These are phyloP conservation scores for Corniculantispora saksenae DNA, from an alignment of 2,329 filamentous ascomycete species.

Conservation along the genomic window DNA sequence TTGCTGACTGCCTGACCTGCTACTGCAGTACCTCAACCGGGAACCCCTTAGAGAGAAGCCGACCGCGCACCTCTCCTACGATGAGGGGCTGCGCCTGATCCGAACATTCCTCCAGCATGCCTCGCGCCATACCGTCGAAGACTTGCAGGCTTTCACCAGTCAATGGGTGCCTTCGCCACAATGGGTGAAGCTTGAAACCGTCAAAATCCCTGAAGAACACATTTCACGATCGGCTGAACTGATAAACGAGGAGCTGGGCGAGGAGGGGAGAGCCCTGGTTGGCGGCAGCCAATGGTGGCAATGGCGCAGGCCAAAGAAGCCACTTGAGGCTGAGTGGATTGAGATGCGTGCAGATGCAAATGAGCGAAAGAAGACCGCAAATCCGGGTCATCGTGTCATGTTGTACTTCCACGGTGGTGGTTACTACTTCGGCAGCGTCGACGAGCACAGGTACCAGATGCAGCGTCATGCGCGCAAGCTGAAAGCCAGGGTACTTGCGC, in stretches of 20 bases:
- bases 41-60: conserved; percentile 75
- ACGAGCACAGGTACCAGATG: conserved; percentile 97
- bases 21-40: conserved; percentile 73
- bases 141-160: conserved; percentile 85
- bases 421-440: conserved; percentile 93
- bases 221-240: conserved; percentile 66
- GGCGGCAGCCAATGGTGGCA: conserved; percentile 89
- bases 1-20: not conserved
- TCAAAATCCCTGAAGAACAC: conserved; percentile 64
- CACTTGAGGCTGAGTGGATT: conserved; percentile 87
- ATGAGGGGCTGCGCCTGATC: conserved; percentile 86
- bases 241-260: conserved; percentile 74
- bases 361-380: conserved; percentile 63
- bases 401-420: conserved; percentile 92
- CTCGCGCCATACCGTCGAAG: conserved; percentile 87
- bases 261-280: conserved; percentile 70
- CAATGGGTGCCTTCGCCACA: conserved; percentile 89
- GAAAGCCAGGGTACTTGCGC: conserved; percentile 84
- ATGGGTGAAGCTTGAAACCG: conserved; percentile 79
- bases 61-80: conserved; percentile 88
- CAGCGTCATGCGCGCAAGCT: conserved; percentile 94
- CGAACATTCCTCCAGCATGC: conserved; percentile 83
- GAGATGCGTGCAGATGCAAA: conserved; percentile 82
- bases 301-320: conserved; percentile 69
- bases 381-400: conserved; percentile 74